These are phyloP conservation scores for Diutina rugosa DNA, from an alignment of 1,139 yeast genomes.

Conservation along the genomic window DNA sequence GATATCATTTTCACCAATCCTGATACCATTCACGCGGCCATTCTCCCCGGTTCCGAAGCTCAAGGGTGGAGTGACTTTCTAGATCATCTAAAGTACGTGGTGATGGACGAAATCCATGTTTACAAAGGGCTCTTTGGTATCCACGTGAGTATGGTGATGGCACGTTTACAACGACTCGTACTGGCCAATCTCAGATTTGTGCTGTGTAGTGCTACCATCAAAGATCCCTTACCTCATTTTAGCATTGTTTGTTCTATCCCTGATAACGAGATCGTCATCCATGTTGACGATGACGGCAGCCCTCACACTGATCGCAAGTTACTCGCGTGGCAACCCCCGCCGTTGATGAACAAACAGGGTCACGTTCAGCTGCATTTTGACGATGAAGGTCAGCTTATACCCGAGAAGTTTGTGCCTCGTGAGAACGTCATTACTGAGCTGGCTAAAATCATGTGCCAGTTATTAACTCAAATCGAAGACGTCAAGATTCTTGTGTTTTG, in stretches of 20 bases:
- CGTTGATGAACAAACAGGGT: slow-evolving; percentile 48
- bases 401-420: slow-evolving; percentile 25
- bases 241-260: slow-evolving; percentile 55
- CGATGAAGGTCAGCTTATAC: slow-evolving; percentile 4
- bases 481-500: slow-evolving; percentile 79
- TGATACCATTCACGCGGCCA: slow-evolving; percentile 79
- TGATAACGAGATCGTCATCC: slow-evolving; percentile 26
- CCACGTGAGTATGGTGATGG: slow-evolving; percentile 75
- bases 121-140: slow-evolving; percentile 89
- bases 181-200: slow-evolving; percentile 38
- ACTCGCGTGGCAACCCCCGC: slow-evolving; percentile 74
- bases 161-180: slow-evolving; percentile 59
- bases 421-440: slow-evolving; percentile 66
- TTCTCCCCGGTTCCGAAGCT: slow-evolving; percentile 55
- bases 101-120: slow-evolving; percentile 83
- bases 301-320: slow-evolving; percentile 69
- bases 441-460: slow-evolving; percentile 54
- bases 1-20: slow-evolving; percentile 88
- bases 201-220: slow-evolving; percentile 89
- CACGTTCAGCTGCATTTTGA: slow-evolving; percentile 12
- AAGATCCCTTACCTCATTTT: slow-evolving; percentile 62
- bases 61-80: slow-evolving; percentile 60
- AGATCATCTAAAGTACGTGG: slow-evolving; percentile 51
- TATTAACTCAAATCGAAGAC: slow-evolving; percentile 39
- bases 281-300: slow-evolving; percentile 71